These are phyloP conservation scores for Neonectria magnoliae DNA, from an alignment of 2,329 filamentous ascomycete species.

Conservation along the genomic window DNA sequence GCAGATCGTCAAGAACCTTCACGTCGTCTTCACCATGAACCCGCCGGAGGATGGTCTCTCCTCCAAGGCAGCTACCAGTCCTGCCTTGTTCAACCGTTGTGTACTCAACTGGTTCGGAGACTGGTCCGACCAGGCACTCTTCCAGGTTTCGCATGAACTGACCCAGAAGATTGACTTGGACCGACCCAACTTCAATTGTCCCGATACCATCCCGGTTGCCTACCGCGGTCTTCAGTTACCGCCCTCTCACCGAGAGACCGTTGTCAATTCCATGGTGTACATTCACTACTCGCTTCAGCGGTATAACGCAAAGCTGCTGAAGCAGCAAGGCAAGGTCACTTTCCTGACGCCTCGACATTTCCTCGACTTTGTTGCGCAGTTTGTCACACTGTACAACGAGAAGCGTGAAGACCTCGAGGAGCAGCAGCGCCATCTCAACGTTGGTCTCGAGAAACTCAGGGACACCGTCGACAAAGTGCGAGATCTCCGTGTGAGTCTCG, in stretches of 20 bases:
- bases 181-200: constrained; percentile 83
- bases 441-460: constrained; percentile 94
- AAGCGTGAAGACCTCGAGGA: constrained; percentile 99
- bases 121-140: constrained; percentile 98
- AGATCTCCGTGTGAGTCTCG: constrained; percentile 88
- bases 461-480: constrained; percentile 98
- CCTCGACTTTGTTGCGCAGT: constrained; percentile 97
- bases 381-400: constrained; percentile 96
- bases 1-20: constrained; percentile 98
- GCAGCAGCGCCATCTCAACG: constrained; percentile 97
- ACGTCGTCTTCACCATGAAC: constrained; percentile 99
- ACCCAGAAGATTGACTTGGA: constrained; percentile 97
- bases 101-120: constrained; percentile 99
- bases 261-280: constrained; percentile 99
- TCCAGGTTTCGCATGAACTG: constrained; percentile 95
- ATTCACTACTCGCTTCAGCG: constrained; percentile 94
- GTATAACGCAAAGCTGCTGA: constrained; percentile 88
- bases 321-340: constrained; percentile 91
- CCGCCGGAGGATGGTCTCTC: constrained; percentile 94
- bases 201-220: constrained; percentile 91
- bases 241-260: constrained; percentile 87
- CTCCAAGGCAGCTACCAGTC: constrained; percentile 96
- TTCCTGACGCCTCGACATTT: constrained; percentile 97
- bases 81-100: constrained; percentile 98
- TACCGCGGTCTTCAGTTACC: constrained; percentile 87